Evolutionary conservation across 2,329 filamentous ascomycete genomes (phyloP).

Genomic region (Fusarium sp.): DNA sequence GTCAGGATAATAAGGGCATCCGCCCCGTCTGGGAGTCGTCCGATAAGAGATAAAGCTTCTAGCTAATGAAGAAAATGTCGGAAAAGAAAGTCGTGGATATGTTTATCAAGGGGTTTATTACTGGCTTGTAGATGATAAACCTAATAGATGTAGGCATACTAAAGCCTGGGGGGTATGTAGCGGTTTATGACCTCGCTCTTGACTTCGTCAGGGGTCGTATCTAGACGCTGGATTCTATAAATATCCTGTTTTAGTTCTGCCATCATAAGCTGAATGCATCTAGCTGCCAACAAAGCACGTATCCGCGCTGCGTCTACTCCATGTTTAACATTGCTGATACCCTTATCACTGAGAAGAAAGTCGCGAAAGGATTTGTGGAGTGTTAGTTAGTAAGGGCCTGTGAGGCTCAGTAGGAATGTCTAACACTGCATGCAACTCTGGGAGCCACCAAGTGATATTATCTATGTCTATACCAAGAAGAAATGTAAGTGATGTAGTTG

Average conservation of each 20-base stretch:
- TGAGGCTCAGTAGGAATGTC: background rate
- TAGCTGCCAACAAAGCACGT: background rate
- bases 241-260: background rate
- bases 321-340: background rate
- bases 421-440: background rate
- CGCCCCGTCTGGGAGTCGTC: no score
- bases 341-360: background rate
- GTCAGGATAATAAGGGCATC: background rate
- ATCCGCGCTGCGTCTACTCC: background rate
- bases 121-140: background rate
- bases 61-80: background rate
- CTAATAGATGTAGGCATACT: background rate
- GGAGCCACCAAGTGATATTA: background rate
- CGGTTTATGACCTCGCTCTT: fast-evolving
- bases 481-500: background rate
- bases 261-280: background rate
- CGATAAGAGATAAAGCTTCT: background rate
- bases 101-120: no score
- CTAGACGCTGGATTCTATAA: background rate
- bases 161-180: background rate
- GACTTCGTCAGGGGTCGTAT: background rate
- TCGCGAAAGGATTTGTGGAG: background rate
- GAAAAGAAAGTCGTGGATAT: background rate
- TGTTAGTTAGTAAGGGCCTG: background rate
- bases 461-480: background rate